Conservation (phyloP, 2,329 filamentous ascomycete genomes). For the Phaeosphaeriaceae sp. region DNA sequence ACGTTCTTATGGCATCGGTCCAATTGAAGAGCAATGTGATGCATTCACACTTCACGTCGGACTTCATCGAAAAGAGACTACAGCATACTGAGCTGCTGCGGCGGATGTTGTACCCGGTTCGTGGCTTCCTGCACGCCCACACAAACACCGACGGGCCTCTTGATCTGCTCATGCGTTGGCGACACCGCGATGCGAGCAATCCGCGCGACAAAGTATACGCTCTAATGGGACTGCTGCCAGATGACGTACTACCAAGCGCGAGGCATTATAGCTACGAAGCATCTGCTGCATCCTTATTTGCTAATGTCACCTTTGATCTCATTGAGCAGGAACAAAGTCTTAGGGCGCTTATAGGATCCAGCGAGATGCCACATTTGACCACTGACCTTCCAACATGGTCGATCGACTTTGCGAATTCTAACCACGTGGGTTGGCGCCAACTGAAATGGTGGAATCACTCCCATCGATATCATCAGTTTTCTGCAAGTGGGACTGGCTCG, state of each 20-base stretch:
- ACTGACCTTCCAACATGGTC: constrained; percentile 17
- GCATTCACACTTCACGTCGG: not conserved
- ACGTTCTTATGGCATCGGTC: not conserved
- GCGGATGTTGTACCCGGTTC: constrained; percentile 20
- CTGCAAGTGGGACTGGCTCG: constrained; percentile 3
- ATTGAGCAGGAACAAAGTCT: constrained; percentile 14
- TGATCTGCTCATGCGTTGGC: constrained; percentile 26
- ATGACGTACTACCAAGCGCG: constrained; percentile 5
- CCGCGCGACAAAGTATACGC: constrained; percentile 34
- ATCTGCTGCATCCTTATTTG: constrained; percentile 9
- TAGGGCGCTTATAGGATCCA: constrained; percentile 16
- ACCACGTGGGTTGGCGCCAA: constrained; percentile 19
- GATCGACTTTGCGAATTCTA: constrained; percentile 23
- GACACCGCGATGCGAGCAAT: constrained; percentile 25
- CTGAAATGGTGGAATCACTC: constrained; percentile 30
- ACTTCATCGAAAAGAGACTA: not conserved
- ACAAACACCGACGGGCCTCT: constrained; percentile 12
- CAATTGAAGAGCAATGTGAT: not conserved
- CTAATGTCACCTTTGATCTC: constrained; percentile 18
- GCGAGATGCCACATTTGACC: constrained; percentile 17
- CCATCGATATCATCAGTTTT: constrained; percentile 18
- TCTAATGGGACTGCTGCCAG: constrained; percentile 20
- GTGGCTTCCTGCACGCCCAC: constrained; percentile 14
- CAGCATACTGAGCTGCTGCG: constrained; percentile 13
- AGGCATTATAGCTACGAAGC: constrained; percentile 13